Percentiles rank a stretch among this genome's conserved stretches.
Conservation (phyloP, 495 filamentous ascomycete genomes). For the Podospora pseudopauciseta region DNA sequence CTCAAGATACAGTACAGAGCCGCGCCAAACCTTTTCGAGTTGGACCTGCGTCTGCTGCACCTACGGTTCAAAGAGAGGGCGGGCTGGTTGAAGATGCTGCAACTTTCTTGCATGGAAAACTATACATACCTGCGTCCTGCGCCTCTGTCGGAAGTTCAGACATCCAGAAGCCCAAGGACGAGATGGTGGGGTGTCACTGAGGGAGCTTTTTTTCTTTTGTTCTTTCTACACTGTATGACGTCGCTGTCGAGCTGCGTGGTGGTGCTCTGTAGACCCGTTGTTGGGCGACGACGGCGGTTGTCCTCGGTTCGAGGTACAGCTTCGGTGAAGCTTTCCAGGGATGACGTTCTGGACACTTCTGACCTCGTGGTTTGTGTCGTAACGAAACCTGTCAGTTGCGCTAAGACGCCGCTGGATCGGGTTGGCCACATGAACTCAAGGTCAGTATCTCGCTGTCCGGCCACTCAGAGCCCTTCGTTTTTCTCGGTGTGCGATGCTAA, state of each 20-base stretch:
- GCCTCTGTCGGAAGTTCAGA: neutral
- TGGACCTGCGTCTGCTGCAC: constrained; percentile 34
- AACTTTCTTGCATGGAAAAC: neutral
- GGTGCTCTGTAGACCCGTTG: neutral
- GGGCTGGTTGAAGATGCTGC: neutral
- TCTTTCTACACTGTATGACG: neutral
- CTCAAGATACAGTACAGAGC: constrained; percentile 8
- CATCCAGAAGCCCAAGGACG: constrained; percentile 8
- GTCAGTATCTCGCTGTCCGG: constrained; percentile 27
- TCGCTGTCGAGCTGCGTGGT: neutral
- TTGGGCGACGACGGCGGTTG: neutral
- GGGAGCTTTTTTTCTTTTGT: too few relatives aligned
- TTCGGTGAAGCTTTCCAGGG: neutral
- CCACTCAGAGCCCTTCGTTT: constrained; percentile 24
- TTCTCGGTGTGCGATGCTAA: constrained; percentile 16
- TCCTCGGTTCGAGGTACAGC: neutral
- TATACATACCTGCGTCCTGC: neutral
- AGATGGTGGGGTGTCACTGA: constrained; percentile 10
- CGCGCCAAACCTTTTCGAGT: constrained; percentile 32
- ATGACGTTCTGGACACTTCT: neutral
- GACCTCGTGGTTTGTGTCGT: constrained; percentile 11
- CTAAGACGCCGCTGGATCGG: constrained; percentile 19
- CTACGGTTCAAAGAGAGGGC: constrained; percentile 1
- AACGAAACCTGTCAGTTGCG: constrained; percentile 11
- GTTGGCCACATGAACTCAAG: constrained; percentile 31